Evolutionary conservation across 176 grass and related monocot species (phyloP).

Genomic region (Pontederia crassipes): DNA sequence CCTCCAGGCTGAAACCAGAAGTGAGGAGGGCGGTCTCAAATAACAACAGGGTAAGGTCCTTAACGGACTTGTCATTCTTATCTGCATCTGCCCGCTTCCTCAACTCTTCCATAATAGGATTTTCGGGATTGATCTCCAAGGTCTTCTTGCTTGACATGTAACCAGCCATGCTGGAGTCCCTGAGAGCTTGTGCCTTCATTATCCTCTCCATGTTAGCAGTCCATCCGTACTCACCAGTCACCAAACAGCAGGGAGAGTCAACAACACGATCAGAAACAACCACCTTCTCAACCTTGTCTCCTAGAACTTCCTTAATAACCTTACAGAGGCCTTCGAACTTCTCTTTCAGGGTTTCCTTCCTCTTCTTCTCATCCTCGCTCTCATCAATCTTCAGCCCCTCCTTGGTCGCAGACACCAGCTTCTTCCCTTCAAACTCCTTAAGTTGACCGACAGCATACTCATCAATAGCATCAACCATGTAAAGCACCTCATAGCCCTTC

Average conservation of each 20-base stretch:
- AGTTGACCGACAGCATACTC: slow-evolving; percentile 37
- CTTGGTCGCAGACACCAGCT: slow-evolving; percentile 31
- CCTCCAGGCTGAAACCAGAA: slow-evolving; percentile 40
- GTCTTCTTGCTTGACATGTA: slow-evolving; percentile 50
- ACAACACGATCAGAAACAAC: slow-evolving; percentile 39
- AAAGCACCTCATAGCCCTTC: slow-evolving; percentile 38
- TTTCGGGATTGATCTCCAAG: slow-evolving; percentile 52
- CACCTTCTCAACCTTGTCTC: slow-evolving; percentile 38
- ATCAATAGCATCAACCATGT: slow-evolving; percentile 45
- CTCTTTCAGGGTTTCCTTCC: slow-evolving; percentile 23
- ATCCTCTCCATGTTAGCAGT: slow-evolving; percentile 50
- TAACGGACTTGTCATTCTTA: slow-evolving; percentile 50
- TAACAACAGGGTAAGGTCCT: slow-evolving; percentile 35
- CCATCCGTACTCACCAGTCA: slow-evolving; percentile 50
- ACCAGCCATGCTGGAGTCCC: slow-evolving; percentile 23
- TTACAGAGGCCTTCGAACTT: slow-evolving; percentile 43
- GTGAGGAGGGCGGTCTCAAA: slow-evolving; percentile 44
- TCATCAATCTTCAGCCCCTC: slow-evolving; percentile 33
- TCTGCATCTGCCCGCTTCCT: slow-evolving; percentile 38
- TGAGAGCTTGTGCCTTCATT: slow-evolving; percentile 45
- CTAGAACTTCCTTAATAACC: slow-evolving; percentile 37
- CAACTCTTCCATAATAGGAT: slow-evolving; percentile 46
- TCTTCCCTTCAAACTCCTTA: slow-evolving; percentile 41
- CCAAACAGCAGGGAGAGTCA: slow-evolving; percentile 35
- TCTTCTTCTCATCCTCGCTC: slow-evolving; percentile 36